Percentiles rank a stretch among this genome's conserved stretches.
Conservation (phyloP, 192 early-diverging fungal genomes). For the Rhizophagus clarus region DNA sequence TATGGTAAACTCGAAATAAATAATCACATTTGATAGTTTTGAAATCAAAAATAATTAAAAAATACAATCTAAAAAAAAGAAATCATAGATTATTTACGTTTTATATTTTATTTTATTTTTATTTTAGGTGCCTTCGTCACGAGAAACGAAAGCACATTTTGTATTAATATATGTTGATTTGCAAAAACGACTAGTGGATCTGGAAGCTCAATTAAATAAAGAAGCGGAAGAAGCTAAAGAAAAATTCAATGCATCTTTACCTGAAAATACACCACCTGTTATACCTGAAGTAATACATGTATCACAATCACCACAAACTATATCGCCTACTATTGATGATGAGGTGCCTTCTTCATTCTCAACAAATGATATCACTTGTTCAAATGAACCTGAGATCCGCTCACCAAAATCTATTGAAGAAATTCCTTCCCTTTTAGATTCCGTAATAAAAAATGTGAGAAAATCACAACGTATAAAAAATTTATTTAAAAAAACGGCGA, state of each 20-base stretch:
- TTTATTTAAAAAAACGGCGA: not conserved
- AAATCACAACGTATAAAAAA: constrained; percentile 11
- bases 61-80: too few species aligned
- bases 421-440: constrained; percentile 4
- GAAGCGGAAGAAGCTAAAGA: constrained; percentile 3
- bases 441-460: not conserved
- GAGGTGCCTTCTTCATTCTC: not conserved
- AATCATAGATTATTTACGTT: too few species aligned
- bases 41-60: too few species aligned
- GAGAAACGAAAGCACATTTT: constrained; percentile 20
- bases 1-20: too few species aligned
- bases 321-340: not conserved
- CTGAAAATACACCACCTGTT: constrained; percentile 17
- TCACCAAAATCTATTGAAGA: not conserved
- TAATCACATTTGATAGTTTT: too few species aligned
- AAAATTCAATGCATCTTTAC: constrained; percentile 4
- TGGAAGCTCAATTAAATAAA: constrained; percentile 13
- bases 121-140: constrained; percentile 7
- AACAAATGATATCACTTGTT: not conserved
- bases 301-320: not conserved
- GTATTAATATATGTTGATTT: constrained; percentile 22
- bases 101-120: not conserved
- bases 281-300: constrained; percentile 24
- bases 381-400: not conserved
- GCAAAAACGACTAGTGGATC: constrained; percentile 9